These are phyloP conservation scores for Xerocomellus dryophilus DNA, from an alignment of 768 basidiomycete genomes.

Conservation along the genomic window DNA sequence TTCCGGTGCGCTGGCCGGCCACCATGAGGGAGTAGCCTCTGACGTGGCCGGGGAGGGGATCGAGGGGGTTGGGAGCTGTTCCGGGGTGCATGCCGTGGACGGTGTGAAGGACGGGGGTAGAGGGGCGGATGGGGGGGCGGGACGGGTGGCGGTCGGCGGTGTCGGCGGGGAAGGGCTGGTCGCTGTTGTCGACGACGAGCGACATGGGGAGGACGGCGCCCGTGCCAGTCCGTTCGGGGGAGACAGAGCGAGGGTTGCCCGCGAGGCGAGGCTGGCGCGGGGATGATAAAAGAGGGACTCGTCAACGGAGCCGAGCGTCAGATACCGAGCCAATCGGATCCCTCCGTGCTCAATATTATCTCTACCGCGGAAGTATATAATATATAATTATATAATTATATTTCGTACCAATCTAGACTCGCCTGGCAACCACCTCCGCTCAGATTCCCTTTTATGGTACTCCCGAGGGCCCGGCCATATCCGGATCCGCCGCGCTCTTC, in stretches of 20 bases:
- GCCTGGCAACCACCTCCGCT: conserved; percentile 15
- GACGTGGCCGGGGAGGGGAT: conserved; percentile 25
- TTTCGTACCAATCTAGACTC: conserved; percentile 15
- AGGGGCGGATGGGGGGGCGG: conserved; percentile 28
- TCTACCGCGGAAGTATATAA: conserved; percentile 30
- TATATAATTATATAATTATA: conserved; percentile 26
- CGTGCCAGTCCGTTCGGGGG: conserved; percentile 49
- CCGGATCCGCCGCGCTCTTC: conserved; percentile 25
- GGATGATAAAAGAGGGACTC: conserved; percentile 52
- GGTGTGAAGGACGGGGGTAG: conserved; percentile 24
- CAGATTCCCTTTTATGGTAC: conserved; percentile 22
- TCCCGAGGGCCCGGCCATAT: conserved; percentile 27
- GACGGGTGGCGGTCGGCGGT: conserved; percentile 32
- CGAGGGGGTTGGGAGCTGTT: conserved; percentile 26
- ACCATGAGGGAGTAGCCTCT: conserved; percentile 69
- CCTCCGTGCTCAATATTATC: conserved; percentile 15
- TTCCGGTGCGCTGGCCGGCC: conserved; percentile 79
- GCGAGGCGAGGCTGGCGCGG: conserved; percentile 65
- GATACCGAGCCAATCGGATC: conserved; percentile 67
- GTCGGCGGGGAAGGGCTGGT: conserved; percentile 48
- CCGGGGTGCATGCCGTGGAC: conserved; percentile 30
- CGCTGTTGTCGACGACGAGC: conserved; percentile 59
- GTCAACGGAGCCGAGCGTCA: conserved; percentile 44
- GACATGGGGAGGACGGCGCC: conserved; percentile 36
- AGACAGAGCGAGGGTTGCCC: conserved; percentile 47